Evolutionary conservation across 805 yeast species (phyloP), one percentile per base, ranked within the genome.

Genomic region (Dipodascopsis tothii): DNA sequence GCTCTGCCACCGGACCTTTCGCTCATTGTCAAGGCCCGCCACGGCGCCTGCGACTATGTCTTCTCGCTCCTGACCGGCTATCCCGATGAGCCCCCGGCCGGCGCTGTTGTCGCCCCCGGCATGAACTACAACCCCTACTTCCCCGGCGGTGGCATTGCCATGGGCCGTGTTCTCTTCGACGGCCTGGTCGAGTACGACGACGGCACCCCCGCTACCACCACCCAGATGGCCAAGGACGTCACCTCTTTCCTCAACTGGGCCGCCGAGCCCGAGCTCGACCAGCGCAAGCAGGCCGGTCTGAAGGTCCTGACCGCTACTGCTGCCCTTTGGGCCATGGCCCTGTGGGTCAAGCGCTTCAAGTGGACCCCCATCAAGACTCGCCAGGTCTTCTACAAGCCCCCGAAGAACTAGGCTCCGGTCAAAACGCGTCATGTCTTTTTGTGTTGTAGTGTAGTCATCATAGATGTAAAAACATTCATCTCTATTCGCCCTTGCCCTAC

Each of bases 141-240:
- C 95, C 97, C 98, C 67, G 97, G 97, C 72, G 97, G 98, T 56
- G 77, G 96, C 35, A 90, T 92, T 73, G 98, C 96, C 59, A 92
- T 92, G 98, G 97, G 85, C 65, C 84, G 98, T 74, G 97, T 90
- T 48, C 75, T 92, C 67, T 92, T 88, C 59, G 98, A 92, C 65
- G 98, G 85, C 56, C 75, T 92, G 63, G 98, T 92, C 54, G 98
- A 92, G 74, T 92, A 80, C 71, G 98, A 92, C 68, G 98, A 92
- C 67, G 98, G 98, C 64, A 92, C 98, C 48, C 95, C 94, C 48
- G 97, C 98, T 43, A 80, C 97, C 43, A 83, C 97, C 53, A 81
- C 97, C 45, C 98, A 92, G 75, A 88, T 90, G 97, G 98, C 98
- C 57, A 92, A 92, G 77, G 98, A 92, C 69, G 98, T 92, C 45